Percentiles rank a stretch among this genome's conserved stretches.
Conservation (phyloP, 345 rosid species). For the Salix dunnii region DNA sequence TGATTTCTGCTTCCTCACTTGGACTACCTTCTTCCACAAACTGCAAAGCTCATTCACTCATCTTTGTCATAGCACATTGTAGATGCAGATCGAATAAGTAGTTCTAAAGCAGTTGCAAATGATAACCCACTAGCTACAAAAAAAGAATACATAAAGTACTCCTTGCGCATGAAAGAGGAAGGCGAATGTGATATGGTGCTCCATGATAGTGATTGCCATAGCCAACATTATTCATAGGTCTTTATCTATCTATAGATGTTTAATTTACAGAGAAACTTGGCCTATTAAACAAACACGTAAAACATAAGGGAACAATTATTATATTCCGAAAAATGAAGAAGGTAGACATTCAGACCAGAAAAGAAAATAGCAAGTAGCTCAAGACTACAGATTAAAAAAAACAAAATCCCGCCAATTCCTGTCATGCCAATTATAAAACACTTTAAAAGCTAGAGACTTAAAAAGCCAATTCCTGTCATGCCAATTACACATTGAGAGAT, state of each 20-base stretch:
- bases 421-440: no score
- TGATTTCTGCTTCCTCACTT: background rate
- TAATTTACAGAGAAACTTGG: no score
- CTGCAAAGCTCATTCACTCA: background rate
- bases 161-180: background rate
- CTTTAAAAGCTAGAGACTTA: no score
- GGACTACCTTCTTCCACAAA: background rate
- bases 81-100: background rate
- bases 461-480: background rate
- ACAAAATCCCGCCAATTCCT: no score
- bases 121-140: conserved; percentile 3
- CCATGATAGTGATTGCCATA: conserved; percentile 9
- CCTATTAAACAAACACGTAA: no score
- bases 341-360: no score
- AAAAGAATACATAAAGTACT: conserved; percentile 4
- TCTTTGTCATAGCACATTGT: background rate
- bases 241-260: no score
- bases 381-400: no score
- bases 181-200: background rate
- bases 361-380: no score
- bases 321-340: no score
- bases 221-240: no score
- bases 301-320: no score
- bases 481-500: background rate
- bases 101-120: background rate